Evolutionary conservation across 305 asterid species (phyloP).

Genomic region (Solanum hybrid): DNA sequence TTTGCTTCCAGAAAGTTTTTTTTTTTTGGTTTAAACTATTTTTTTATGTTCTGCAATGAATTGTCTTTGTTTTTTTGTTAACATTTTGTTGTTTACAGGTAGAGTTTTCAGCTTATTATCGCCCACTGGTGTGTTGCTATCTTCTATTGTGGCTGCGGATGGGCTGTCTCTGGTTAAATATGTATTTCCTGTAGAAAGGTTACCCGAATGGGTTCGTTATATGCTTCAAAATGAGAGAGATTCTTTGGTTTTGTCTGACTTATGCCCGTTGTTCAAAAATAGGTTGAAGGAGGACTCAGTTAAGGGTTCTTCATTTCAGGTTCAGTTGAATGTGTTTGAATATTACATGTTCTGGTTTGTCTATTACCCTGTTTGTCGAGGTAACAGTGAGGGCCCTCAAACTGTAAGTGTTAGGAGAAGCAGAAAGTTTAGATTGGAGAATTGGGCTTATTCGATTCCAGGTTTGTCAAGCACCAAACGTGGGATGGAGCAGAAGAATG

Average conservation of each 20-base stretch:
- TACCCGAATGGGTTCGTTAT: constrained; percentile 81
- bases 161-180: constrained; percentile 62
- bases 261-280: constrained; percentile 65
- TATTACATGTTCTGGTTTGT: constrained; percentile 93
- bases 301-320: constrained; percentile 60
- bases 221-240: constrained; percentile 60
- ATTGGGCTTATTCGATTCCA: constrained; percentile 80
- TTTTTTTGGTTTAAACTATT: not conserved
- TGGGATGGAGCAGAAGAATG: constrained; percentile 62
- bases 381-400: constrained; percentile 56
- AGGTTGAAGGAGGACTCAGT: constrained; percentile 54
- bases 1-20: not conserved
- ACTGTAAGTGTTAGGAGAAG: constrained; percentile 46
- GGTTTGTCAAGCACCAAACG: constrained; percentile 70
- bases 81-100: constrained; percentile 28
- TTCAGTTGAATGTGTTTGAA: constrained; percentile 85
- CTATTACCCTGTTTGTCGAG: constrained; percentile 79
- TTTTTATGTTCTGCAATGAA: not conserved
- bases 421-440: constrained; percentile 65
- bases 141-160: constrained; percentile 63
- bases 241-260: constrained; percentile 33
- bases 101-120: constrained; percentile 62
- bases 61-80: not conserved
- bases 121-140: constrained; percentile 63
- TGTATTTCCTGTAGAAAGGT: constrained; percentile 71